Base-by-base conservation (phyloP, 177 flowering plant genomes). In the Vitis hybrid region DNA sequence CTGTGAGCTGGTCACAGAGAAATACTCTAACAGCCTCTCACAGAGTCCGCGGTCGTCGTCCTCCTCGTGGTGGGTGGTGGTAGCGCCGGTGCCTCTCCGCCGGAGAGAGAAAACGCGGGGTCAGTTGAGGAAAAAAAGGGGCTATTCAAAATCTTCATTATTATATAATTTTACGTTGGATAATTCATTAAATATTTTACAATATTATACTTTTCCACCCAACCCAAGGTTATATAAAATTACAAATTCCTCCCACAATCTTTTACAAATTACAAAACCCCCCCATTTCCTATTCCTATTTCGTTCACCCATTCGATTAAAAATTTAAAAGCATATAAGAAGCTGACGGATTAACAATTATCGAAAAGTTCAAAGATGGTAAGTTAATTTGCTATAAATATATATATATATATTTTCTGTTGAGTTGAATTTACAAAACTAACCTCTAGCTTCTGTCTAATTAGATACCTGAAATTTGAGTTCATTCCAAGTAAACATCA, bases 41-140 rank as follows among this genome's bases (percentile, higher is more conserved):
- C n/a, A 55, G 66, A 3, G 22, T 24, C 9, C 64, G 63, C 13
- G 63, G 61, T 3, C 67, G 20, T 4, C 56, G 66, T 5, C 67
- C 44, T 28, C 70, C 59, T 31, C 69, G 65, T 22, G 71, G 15
- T 14, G 60, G 31, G 22, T 19, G 64, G 49, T 22, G 47, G 64
- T n/a, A 68, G 62, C 24, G 38, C 69, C 10, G 17, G 50, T n/a
- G 49, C 49, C 62, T 20, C 59, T 20, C 44, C 66, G 55, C 47
- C 55, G 57, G 33, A 50, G 67, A 62, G 77, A 75, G 81, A 80
- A 80, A 75, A 80, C 79, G 83, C 83, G 83, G 83, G 77, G 58
- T 68, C 61, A 49, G 78, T 66, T 22, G 62, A 66, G 67, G 47
- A 8, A 49, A 65, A 72, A 59, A 31, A 31, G 10, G 31, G 69